Evolutionary conservation across 192 early-diverging fungal genomes (phyloP).

Genomic region (Coemansia umbellata): DNA sequence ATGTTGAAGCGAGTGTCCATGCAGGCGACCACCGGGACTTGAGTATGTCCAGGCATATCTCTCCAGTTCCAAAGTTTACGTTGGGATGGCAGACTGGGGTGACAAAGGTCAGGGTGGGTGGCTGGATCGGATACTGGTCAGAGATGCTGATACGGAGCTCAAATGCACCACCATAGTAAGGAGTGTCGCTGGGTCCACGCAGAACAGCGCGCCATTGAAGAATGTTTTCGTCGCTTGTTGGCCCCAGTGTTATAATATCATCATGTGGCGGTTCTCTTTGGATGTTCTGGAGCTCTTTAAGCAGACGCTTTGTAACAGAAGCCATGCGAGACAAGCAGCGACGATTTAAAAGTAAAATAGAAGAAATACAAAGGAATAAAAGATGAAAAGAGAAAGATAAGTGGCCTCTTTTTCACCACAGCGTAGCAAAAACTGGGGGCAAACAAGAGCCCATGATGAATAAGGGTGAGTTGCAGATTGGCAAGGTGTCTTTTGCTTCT

Average conservation of each 20-base stretch:
- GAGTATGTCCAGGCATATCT: constrained; percentile 95
- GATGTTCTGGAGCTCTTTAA: constrained; percentile 57
- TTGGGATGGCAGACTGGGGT: constrained; percentile 94
- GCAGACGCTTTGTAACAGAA: constrained; percentile 49
- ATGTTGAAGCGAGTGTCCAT: constrained; percentile 86
- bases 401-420: no score
- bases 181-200: constrained; percentile 47
- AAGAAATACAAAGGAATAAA: neutral
- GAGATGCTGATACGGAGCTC: constrained; percentile 77
- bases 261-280: constrained; percentile 17
- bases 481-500: no score
- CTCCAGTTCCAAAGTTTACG: constrained; percentile 91
- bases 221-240: constrained; percentile 40
- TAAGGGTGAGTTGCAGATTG: no score
- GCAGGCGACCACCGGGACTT: constrained; percentile 93
- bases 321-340: constrained; percentile 18
- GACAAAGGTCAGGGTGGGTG: constrained; percentile 68
- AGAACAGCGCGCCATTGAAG: constrained; percentile 50
- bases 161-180: constrained; percentile 68
- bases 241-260: constrained; percentile 30
- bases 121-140: constrained; percentile 67
- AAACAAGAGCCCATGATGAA: no score
- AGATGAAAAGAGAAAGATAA: neutral
- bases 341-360: neutral
- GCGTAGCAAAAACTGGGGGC: no score